Evolutionary conservation across 1,284 basidiomycete species (phyloP).

Genomic region (Neotropicomus parvogracilis): DNA sequence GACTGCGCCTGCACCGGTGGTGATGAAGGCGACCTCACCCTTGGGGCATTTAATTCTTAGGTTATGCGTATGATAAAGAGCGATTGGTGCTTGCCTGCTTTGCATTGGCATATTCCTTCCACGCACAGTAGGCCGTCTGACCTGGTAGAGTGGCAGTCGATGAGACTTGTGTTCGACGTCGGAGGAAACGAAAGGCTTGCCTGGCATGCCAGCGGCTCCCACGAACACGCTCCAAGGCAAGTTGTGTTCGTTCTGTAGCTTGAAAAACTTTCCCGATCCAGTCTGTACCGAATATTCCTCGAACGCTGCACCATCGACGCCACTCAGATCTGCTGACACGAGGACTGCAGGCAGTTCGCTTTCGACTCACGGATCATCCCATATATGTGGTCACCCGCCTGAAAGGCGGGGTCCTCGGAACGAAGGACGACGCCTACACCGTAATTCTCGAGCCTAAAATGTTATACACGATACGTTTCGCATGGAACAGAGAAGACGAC

Average conservation of each 20-base stretch:
- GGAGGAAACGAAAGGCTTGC: neutral
- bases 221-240: slow-evolving; percentile 4
- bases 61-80: neutral
- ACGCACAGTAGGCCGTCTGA: slow-evolving; percentile 11
- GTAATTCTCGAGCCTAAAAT: slow-evolving; percentile 8
- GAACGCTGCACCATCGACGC: neutral
- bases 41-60: neutral
- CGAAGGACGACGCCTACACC: slow-evolving; percentile 28
- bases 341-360: neutral
- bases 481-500: neutral
- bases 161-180: neutral
- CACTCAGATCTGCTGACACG: neutral
- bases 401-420: slow-evolving; percentile 24
- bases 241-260: slow-evolving; percentile 1
- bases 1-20: slow-evolving; percentile 7
- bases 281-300: slow-evolving; percentile 4
- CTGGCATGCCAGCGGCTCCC: slow-evolving; percentile 6
- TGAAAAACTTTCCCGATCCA: neutral
- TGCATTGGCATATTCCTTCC: slow-evolving; percentile 10
- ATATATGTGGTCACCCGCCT: slow-evolving; percentile 17
- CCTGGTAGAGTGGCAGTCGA: neutral
- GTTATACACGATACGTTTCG: neutral
- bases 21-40: slow-evolving; percentile 13
- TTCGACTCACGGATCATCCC: slow-evolving; percentile 4
- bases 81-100: slow-evolving; percentile 1